phyloP scores from a whole-genome alignment of 2,329 filamentous ascomycete genomes.

The Juglanconis sp. region DNA sequence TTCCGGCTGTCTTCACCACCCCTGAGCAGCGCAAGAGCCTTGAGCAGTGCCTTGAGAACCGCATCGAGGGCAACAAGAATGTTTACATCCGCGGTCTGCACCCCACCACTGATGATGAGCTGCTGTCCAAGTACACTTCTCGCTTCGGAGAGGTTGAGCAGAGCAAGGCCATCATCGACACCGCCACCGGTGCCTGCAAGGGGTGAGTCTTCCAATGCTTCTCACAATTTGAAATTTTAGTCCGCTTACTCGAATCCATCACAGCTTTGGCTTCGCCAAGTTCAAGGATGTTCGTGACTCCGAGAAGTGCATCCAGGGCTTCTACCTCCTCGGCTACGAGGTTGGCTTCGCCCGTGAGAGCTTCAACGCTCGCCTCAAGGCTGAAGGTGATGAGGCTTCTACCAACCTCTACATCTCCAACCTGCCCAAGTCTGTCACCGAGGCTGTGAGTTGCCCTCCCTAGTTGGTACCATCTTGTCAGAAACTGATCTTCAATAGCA shows the following conservation, averaged over 20 bases:
- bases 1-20: conserved; percentile 84
- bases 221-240: not conserved
- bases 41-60: conserved; percentile 91
- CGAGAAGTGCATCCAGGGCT: conserved; percentile 92
- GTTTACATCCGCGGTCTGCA: conserved; percentile 97
- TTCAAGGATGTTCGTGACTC: conserved; percentile 85
- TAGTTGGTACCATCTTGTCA: conserved; percentile 8
- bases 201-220: conserved; percentile 57
- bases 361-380: conserved; percentile 97
- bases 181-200: conserved; percentile 89
- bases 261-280: conserved; percentile 94
- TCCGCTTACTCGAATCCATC: conserved; percentile 26
- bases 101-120: conserved; percentile 90
- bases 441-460: conserved; percentile 61
- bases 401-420: conserved; percentile 99
- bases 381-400: conserved; percentile 81
- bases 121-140: conserved; percentile 75
- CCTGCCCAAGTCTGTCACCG: conserved; percentile 85
- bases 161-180: conserved; percentile 97
- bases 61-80: conserved; percentile 87
- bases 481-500: conserved; percentile 47
- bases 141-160: conserved; percentile 94
- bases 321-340: conserved; percentile 92
- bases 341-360: conserved; percentile 97
- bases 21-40: conserved; percentile 84